Evolutionary conservation across 1,284 basidiomycete species (phyloP).

Genomic region (Pseudozyma pruni): DNA sequence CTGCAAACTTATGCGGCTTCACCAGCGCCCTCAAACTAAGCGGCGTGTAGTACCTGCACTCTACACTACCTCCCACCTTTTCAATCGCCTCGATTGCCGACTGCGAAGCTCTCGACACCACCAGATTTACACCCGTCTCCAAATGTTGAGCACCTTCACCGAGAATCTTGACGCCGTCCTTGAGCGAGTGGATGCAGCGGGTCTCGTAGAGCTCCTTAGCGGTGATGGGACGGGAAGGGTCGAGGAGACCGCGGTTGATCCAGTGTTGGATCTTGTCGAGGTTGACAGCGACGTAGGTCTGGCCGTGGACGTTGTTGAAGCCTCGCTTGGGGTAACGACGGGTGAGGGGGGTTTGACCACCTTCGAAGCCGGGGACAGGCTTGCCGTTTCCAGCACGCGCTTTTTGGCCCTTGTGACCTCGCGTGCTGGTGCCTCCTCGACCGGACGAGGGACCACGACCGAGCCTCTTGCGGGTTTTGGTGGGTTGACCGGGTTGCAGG

Average conservation of each 20-base stretch:
- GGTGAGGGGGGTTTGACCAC: slow-evolving; percentile 94
- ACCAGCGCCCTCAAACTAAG: slow-evolving; percentile 84
- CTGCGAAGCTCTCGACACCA: slow-evolving; percentile 85
- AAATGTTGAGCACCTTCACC: slow-evolving; percentile 80
- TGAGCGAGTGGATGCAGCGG: slow-evolving; percentile 86
- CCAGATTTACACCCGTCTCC: slow-evolving; percentile 80
- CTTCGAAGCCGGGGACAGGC: slow-evolving; percentile 83
- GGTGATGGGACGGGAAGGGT: slow-evolving; percentile 85
- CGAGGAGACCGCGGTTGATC: slow-evolving; percentile 85
- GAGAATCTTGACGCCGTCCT: slow-evolving; percentile 90
- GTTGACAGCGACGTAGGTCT: slow-evolving; percentile 84
- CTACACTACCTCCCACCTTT: slow-evolving; percentile 81
- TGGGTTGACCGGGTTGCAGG: slow-evolving; percentile 44
- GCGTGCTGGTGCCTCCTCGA: slow-evolving; percentile 88
- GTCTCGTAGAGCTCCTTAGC: slow-evolving; percentile 84
- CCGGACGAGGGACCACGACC: slow-evolving; percentile 92
- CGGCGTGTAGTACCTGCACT: slow-evolving; percentile 91
- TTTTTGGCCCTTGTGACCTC: slow-evolving; percentile 96
- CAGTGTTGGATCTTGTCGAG: slow-evolving; percentile 88
- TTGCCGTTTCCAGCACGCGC: slow-evolving; percentile 90
- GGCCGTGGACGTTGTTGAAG: slow-evolving; percentile 79
- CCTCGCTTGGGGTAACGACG: slow-evolving; percentile 92
- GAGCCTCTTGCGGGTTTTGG: slow-evolving; percentile 79
- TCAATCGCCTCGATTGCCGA: slow-evolving; percentile 87
- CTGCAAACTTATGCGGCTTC: slow-evolving; percentile 70